Base-by-base conservation (phyloP, 2,329 filamentous ascomycete species). In the Ilyonectria mors-panacis region DNA sequence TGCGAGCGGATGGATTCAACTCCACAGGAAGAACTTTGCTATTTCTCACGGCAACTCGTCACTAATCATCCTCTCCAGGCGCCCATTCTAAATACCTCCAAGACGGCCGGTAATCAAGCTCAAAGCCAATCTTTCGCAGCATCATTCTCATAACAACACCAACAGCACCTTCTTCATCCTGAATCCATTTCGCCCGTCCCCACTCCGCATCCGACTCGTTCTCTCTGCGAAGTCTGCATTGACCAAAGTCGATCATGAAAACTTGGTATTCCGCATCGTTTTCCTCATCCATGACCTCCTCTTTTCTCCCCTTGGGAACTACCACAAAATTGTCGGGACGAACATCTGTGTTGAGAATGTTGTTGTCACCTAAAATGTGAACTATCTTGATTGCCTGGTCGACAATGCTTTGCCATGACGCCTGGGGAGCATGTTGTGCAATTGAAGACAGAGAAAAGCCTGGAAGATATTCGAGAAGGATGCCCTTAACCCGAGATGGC, bases 211-310 rank as follows among this genome's bases (percentile, higher is more conserved):
- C 71, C 2, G 73, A 66, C 53, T 76, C 75, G 17, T 70, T 28
- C 6, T 65, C 2, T 26, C 26, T 26, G 7, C 73, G 70, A 2
- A 76, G 10, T 23, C 74, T 65, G 50, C 64, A 69, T 19, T 63
- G 65, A 0, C 67, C 76, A 68, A 77, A 77, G 44, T 77, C 74
- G 37, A 75, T 68, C 72, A 76, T 77, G n/a, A 66, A 73, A 8
- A 76, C 71, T 1, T 48, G 60, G 30, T 68, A 74, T 6, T 15
- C 17, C 0, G 3, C 48, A 2, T 26, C 21, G 12, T 35, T 35
- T 17, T 8, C 50, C 26, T 26, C 26, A 26, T 26, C 26, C 5
- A 26, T 26, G 5, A 6, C 26, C 26, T 26, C 1, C 26, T 1
- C 26, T 26, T 1, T 26, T 26, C 26, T 26, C 61, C 12, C 2